Evolutionary conservation across 108 stramenopile genomes (phyloP).

Genomic region (Cylindrotheca closterium): DNA sequence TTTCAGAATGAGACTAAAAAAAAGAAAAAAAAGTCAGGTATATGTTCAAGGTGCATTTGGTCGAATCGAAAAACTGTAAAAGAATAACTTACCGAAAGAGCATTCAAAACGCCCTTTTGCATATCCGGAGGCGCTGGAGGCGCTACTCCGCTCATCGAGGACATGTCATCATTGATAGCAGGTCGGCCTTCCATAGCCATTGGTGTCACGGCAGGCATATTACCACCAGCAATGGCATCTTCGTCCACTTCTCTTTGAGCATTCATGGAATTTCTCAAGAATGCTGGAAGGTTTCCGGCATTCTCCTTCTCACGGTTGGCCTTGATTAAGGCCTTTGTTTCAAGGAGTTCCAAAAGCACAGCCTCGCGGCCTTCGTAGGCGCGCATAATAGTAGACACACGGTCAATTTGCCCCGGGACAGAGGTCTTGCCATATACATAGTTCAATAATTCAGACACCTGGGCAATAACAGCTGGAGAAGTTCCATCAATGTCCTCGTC

Average conservation of each 20-base stretch:
- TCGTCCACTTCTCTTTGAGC: constrained; percentile 16
- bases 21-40: constrained; percentile 2
- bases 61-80: not conserved
- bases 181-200: constrained; percentile 28
- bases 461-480: constrained; percentile 87
- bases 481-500: constrained; percentile 77
- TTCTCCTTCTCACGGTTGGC: constrained; percentile 81
- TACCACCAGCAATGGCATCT: not conserved
- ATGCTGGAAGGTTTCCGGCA: constrained; percentile 66
- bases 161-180: constrained; percentile 49
- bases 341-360: constrained; percentile 81
- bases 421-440: constrained; percentile 90
- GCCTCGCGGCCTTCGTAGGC: constrained; percentile 90
- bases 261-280: constrained; percentile 58
- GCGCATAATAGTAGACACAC: constrained; percentile 89
- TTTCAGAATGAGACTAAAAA: not conserved
- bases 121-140: constrained; percentile 41
- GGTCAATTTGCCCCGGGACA: constrained; percentile 88
- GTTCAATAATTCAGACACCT: constrained; percentile 89
- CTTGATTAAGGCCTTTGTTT: constrained; percentile 89
- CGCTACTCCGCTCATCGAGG: constrained; percentile 69
- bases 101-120: constrained; percentile 29
- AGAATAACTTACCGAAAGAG: constrained; percentile 32
- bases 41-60: not conserved
- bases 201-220: constrained; percentile 47